phyloP scores from a whole-genome alignment of 495 filamentous ascomycete species.

The Durotheca rogersii region DNA sequence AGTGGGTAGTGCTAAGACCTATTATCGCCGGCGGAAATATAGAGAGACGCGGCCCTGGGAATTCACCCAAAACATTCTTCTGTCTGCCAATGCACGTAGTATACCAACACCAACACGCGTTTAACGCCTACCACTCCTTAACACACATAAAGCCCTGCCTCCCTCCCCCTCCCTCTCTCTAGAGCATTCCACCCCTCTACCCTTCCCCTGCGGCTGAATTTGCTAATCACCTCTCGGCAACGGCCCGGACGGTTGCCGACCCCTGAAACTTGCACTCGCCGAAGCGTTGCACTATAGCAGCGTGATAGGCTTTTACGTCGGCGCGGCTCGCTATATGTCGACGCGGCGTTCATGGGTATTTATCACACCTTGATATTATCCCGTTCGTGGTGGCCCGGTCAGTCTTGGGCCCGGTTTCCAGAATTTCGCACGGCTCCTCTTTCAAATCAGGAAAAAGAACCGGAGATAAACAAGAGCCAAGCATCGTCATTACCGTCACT shows the following conservation, averaged over 20 bases:
- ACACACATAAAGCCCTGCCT: background rate
- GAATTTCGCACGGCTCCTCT: too few species aligned
- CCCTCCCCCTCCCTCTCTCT: background rate
- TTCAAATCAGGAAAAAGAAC: too few species aligned
- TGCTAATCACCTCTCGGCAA: conserved; percentile 13
- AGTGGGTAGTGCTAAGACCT: background rate
- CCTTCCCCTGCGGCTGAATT: conserved; percentile 25
- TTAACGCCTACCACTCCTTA: too few species aligned
- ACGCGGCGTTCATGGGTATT: background rate
- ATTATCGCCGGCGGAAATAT: background rate
- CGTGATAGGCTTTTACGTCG: background rate
- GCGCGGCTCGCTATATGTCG: conserved; percentile 2
- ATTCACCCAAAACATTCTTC: conserved; percentile 24
- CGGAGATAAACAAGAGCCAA: too few species aligned
- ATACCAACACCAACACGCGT: too few species aligned
- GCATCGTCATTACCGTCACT: too few species aligned
- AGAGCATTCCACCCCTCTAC: conserved; percentile 24
- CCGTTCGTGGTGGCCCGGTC: too few species aligned
- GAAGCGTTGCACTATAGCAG: conserved; percentile 16
- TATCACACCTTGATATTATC: too few species aligned
- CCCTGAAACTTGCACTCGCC: conserved; percentile 9
- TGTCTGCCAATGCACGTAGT: too few species aligned
- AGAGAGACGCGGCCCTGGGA: conserved; percentile 3
- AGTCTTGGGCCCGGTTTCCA: too few species aligned
- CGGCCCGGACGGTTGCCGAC: conserved; percentile 7